Percentiles rank a stretch among this genome's conserved stretches.
phyloP scores from a whole-genome alignment of 75 land plant genomes.

The Cunninghamia lanceolata region DNA sequence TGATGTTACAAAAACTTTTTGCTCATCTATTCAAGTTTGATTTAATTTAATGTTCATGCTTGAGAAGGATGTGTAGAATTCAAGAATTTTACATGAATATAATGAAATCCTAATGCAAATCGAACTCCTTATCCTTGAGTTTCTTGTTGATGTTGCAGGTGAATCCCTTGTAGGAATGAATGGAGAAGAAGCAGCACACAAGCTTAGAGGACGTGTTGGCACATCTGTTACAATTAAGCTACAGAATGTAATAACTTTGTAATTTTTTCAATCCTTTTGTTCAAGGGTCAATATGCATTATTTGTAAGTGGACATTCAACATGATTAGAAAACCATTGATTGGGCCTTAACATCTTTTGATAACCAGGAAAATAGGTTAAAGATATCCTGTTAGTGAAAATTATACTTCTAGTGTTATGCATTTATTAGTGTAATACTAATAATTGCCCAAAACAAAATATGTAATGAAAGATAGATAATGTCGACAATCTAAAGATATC shows the following conservation, averaged over 20 bases:
- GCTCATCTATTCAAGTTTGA: neutral
- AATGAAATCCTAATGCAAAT: neutral
- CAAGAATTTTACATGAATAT: neutral
- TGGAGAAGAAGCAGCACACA: conserved; percentile 89
- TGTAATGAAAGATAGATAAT: neutral
- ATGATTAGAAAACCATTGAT: neutral
- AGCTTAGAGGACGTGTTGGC: conserved; percentile 87
- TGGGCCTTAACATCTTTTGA: neutral
- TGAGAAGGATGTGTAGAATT: neutral
- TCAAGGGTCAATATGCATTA: neutral
- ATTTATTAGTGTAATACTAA: neutral
- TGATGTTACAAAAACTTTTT: neutral
- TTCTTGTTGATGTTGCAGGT: conserved; percentile 36
- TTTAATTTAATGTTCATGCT: neutral
- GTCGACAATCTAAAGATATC: neutral
- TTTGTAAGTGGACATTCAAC: neutral
- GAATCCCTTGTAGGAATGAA: conserved; percentile 66
- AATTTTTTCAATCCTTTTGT: neutral
- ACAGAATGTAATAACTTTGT: conserved; percentile 36
- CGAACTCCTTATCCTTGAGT: neutral
- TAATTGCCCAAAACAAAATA: neutral
- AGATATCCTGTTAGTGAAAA: neutral
- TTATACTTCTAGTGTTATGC: neutral
- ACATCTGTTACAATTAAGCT: conserved; percentile 81
- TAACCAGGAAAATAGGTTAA: neutral